Base-by-base conservation (phyloP, 2,329 filamentous ascomycete genomes). In the Corynespora cassiicola region DNA sequence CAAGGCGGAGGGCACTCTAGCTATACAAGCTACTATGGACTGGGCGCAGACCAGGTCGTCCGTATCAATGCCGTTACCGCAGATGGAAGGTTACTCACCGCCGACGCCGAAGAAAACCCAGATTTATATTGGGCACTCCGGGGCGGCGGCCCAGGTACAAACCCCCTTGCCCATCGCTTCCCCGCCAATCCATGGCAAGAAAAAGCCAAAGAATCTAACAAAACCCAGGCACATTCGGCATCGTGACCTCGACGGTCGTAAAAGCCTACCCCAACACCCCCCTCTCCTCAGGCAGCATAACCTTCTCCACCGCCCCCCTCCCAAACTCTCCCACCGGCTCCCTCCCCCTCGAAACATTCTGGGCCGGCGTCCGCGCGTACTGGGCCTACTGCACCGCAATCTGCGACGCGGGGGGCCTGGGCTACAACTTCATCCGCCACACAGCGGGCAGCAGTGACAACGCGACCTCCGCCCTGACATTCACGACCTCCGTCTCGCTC, bases 1-100 rank as follows among this genome's bases (percentile, higher is more conserved):
- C 53, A 57, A 14, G 77, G 75, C 2, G 79, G 76, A 20, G 79
- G 79, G 0, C 76, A 82, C 60, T 75, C 71, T 15, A 75, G 74
- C 8, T 58, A 80, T 33, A 72, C 73, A 9, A 69, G 68, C 28
- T 61, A 71, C 29, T 74, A 74, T 46, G 56, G 54, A 2, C 29
- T 60, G 20, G 52, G 49, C 5, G 58, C 52, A 3, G 56, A 61
- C 36, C 40, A 60, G 22, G 49, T 58, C 3, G 12, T 63, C 5
- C 34, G 32, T 5, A 46, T 58, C 15, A 34, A 52, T 4, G 54
- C 47, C 8, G 52, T 56, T 8, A 49, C 48, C 9, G 50, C 57
- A 4, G 39, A 48, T 42, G 57, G 57, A n/a, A 41, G 38, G 21
- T 42, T 53, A 20, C 41, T 63, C 4, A 51, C 44, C 14, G 45